Conservation (phyloP, 345 rosid genomes). For the Eucalyptus paniculata region DNA sequence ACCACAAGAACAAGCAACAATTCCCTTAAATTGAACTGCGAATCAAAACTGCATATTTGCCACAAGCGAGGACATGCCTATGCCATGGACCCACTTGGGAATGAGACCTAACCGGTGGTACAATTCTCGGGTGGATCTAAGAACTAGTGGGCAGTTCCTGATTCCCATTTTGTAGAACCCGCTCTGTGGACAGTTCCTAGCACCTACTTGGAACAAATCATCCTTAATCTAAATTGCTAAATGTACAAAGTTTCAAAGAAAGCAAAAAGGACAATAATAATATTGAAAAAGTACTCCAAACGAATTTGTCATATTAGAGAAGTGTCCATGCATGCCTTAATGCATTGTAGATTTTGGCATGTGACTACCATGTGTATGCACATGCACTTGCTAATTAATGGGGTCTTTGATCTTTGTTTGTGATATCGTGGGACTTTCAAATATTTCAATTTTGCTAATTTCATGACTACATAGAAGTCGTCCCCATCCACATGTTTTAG, state of each 20-base stretch:
- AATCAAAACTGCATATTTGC: not conserved
- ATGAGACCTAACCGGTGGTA: no score
- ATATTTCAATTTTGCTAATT: not conserved
- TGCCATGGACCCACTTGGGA: not conserved
- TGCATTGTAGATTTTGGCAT: not conserved
- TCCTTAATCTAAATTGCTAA: not conserved
- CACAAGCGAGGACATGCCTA: no score
- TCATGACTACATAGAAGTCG: not conserved
- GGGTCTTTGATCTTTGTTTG: not conserved
- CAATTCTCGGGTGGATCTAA: no score
- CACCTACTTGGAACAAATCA: no score
- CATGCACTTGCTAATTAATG: not conserved
- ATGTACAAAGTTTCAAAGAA: not conserved
- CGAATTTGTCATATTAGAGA: not conserved
- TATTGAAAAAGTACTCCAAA: not conserved
- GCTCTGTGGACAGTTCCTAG: accelerated
- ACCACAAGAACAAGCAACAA: not conserved
- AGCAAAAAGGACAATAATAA: not conserved
- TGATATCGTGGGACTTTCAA: not conserved
- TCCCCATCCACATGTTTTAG: not conserved
- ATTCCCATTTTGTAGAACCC: not conserved
- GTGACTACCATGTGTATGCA: not conserved
- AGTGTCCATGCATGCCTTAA: not conserved
- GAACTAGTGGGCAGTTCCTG: not conserved
- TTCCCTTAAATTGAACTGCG: not conserved